These are phyloP conservation scores for Craterostigma plantagineum DNA, from an alignment of 257 asterid genomes.

Conservation along the genomic window DNA sequence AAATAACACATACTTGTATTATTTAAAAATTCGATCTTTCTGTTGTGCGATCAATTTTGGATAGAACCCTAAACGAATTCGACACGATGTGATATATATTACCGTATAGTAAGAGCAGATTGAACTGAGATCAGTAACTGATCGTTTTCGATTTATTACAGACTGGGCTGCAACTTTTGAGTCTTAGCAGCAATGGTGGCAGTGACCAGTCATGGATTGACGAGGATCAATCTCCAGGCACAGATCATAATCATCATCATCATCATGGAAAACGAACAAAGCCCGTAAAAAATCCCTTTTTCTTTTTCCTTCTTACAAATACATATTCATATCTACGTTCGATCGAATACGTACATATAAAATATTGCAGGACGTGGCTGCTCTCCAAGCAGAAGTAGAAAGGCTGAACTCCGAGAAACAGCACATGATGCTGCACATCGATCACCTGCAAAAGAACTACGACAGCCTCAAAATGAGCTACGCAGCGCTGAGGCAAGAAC, in stretches of 20 bases:
- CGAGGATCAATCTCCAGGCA: conserved; percentile 25
- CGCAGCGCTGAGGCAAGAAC: conserved; percentile 35
- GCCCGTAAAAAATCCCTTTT: background rate
- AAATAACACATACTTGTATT: no score
- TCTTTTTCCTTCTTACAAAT: no score
- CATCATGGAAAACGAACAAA: conserved; percentile 30
- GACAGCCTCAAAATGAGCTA: conserved; percentile 39
- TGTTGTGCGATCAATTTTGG: no score
- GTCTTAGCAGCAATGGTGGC: conserved; percentile 43
- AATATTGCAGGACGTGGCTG: conserved; percentile 14
- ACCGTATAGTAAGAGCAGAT: no score
- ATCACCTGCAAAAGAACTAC: conserved; percentile 30
- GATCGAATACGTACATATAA: no score
- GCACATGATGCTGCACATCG: conserved; percentile 28
- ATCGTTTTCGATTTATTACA: conserved; percentile 8
- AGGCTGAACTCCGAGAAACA: conserved; percentile 40
- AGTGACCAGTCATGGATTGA: conserved; percentile 46
- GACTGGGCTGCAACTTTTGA: conserved; percentile 78
- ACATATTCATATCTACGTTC: no score
- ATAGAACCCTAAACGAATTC: no score
- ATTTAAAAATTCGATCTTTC: no score
- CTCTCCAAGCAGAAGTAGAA: conserved; percentile 53
- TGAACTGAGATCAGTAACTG: no score
- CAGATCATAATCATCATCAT: conserved; percentile 31
- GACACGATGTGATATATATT: no score